Conservation (phyloP, 768 basidiomycete species). For the Termitomyces sp. region DNA sequence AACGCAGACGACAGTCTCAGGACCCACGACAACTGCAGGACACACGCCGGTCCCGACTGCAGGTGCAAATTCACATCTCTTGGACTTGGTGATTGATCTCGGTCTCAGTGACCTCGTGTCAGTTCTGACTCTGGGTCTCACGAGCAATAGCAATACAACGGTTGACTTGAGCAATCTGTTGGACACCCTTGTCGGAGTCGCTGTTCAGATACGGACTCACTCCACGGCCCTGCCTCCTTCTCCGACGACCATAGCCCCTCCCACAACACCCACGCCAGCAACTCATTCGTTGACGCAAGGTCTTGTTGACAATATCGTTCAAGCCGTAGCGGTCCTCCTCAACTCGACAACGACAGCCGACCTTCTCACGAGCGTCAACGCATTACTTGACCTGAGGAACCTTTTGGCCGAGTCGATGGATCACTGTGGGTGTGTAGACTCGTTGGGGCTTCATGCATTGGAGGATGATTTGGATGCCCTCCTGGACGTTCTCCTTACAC, state of each 20-base stretch:
- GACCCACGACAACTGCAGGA: background rate
- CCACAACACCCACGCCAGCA: background rate
- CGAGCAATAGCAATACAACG: slow-evolving; percentile 1
- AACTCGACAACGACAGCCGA: slow-evolving; percentile 7
- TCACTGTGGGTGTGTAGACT: slow-evolving; percentile 10
- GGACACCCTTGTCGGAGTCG: slow-evolving; percentile 6
- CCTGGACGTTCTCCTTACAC: slow-evolving; percentile 8
- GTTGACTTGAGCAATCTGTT: slow-evolving; percentile 8
- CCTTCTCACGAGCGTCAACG: slow-evolving; percentile 8
- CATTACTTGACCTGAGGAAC: slow-evolving; percentile 3
- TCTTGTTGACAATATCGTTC: slow-evolving; percentile 10
- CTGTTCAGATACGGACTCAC: slow-evolving; percentile 7
- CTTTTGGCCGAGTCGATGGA: slow-evolving; percentile 5
- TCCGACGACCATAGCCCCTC: background rate
- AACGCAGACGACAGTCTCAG: background rate
- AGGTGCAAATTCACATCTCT: background rate
- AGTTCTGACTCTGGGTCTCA: slow-evolving; percentile 6
- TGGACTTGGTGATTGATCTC: slow-evolving; percentile 8
- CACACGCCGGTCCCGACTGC: background rate
- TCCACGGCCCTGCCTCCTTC: slow-evolving; percentile 11
- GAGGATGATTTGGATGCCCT: slow-evolving; percentile 9
- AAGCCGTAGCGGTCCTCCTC: slow-evolving; percentile 11
- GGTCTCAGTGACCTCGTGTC: slow-evolving; percentile 9
- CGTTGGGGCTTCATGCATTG: slow-evolving; percentile 9
- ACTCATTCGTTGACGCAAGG: slow-evolving; percentile 5